Evolutionary conservation across 257 asterid genomes (phyloP).

Genomic region (Gentiana straminea): DNA sequence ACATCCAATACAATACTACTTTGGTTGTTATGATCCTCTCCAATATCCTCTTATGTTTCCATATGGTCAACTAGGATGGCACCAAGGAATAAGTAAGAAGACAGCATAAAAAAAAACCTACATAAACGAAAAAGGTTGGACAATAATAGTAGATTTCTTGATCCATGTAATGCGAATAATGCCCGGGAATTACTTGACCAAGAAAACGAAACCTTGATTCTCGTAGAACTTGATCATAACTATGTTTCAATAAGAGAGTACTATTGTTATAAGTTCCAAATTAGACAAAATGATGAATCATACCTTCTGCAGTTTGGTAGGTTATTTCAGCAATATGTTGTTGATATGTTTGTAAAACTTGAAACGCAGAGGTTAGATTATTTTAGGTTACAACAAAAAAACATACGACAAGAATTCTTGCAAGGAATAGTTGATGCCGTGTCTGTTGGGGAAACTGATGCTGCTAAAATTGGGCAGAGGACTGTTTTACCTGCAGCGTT

Average conservation of each 20-base stretch:
- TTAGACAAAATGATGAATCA: not conserved
- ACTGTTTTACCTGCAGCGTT: not conserved
- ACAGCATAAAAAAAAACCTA: too few relatives aligned
- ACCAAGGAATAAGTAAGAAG: too few relatives aligned
- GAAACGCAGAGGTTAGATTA: not conserved
- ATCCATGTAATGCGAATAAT: too few relatives aligned
- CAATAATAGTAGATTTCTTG: too few relatives aligned
- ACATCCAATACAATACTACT: too few relatives aligned
- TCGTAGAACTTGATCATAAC: too few relatives aligned
- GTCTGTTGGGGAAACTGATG: not conserved
- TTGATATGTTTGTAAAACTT: not conserved
- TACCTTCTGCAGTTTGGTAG: not conserved
- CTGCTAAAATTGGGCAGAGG: not conserved
- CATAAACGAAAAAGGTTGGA: too few relatives aligned
- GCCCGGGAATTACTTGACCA: too few relatives aligned
- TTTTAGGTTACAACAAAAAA: not conserved
- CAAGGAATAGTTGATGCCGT: not conserved
- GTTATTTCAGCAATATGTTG: not conserved
- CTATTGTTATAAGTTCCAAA: not conserved
- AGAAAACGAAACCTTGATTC: too few relatives aligned
- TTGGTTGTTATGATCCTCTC: too few relatives aligned
- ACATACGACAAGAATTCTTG: not conserved
- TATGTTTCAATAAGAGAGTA: not conserved
- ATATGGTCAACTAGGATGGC: too few relatives aligned
- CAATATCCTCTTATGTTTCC: too few relatives aligned